phyloP scores from a whole-genome alignment of 805 yeast genomes.

The Lipomyces mesembrius region DNA sequence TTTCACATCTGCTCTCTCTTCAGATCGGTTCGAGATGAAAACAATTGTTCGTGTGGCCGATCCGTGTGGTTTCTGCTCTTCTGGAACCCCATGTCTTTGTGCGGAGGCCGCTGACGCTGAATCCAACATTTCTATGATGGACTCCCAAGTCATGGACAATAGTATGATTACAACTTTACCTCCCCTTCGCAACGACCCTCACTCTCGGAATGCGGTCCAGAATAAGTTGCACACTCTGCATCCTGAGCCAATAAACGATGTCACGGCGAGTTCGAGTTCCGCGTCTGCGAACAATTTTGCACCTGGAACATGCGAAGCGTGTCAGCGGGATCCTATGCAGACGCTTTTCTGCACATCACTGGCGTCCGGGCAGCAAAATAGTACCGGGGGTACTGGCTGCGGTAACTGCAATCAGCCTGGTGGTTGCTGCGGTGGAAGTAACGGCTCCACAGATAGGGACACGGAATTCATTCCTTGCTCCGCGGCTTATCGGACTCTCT shows the following conservation, averaged over 20 bases:
- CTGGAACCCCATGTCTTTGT: conserved; percentile 90
- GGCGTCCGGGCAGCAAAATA: conserved; percentile 50
- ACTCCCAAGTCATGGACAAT: conserved; percentile 24
- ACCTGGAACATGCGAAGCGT: conserved; percentile 84
- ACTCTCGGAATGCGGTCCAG: conserved; percentile 37
- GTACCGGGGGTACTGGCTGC: conserved; percentile 27
- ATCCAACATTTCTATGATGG: conserved; percentile 33
- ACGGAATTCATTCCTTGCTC: conserved; percentile 76
- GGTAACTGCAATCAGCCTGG: conserved; percentile 38
- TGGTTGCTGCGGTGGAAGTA: conserved; percentile 38
- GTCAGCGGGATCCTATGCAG: conserved; percentile 85
- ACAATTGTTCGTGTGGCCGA: conserved; percentile 66
- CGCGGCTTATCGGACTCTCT: conserved; percentile 85
- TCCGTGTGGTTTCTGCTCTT: conserved; percentile 92
- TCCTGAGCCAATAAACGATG: conserved; percentile 57
- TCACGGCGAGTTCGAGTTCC: conserved; percentile 18
- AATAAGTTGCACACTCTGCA: conserved; percentile 61
- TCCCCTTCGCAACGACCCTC: conserved; percentile 31
- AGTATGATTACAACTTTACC: conserved; percentile 31
- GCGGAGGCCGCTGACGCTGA: conserved; percentile 65
- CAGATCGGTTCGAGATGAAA: conserved; percentile 47
- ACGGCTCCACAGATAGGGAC: conserved; percentile 32
- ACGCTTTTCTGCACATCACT: conserved; percentile 87
- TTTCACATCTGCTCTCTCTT: conserved; percentile 12
- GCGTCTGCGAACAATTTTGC: conserved; percentile 44